Percentiles rank a stretch among this genome's conserved stretches.
These are phyloP conservation scores for Adansonia gregorii DNA, from an alignment of 441 rosid species.

Conservation along the genomic window DNA sequence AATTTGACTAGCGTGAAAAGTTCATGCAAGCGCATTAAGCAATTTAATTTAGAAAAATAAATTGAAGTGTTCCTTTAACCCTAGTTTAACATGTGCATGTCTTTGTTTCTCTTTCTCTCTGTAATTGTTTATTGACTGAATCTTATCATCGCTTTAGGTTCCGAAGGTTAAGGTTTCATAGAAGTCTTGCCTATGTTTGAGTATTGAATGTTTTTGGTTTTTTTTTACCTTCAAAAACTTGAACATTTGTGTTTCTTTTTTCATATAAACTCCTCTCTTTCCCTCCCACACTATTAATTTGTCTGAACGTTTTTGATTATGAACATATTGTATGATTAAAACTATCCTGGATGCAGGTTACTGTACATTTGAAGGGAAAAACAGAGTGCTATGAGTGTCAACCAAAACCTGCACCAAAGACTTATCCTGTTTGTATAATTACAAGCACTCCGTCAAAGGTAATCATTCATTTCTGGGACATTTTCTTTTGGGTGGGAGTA, in stretches of 20 bases:
- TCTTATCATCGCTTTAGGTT: neutral
- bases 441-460: slow-evolving; percentile 99
- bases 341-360: slow-evolving; percentile 56
- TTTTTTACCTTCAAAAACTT: neutral
- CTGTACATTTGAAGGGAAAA: slow-evolving; percentile 89
- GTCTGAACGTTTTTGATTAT: slow-evolving; percentile 29
- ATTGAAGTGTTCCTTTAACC: neutral
- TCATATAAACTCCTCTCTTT: neutral
- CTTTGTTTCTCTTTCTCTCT: neutral
- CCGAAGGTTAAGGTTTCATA: neutral
- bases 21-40: neutral
- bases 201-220: slow-evolving; percentile 5
- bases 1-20: neutral
- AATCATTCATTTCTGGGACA: slow-evolving; percentile 20
- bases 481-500: slow-evolving; percentile 11
- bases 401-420: slow-evolving; percentile 94
- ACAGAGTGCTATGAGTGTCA: slow-evolving; percentile 97
- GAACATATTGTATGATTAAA: slow-evolving; percentile 15
- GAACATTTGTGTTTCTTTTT: slow-evolving; percentile 7
- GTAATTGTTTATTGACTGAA: slow-evolving; percentile 1
- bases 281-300: neutral
- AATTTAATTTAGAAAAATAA: neutral
- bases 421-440: slow-evolving; percentile 97
- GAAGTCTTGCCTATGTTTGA: slow-evolving; percentile 10
- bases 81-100: slow-evolving; percentile 12